A percentile compares a stretch with the other conserved stretches of the same genome.
These are phyloP conservation scores for Chaetomiaceae sp. DNA, from an alignment of 2,329 filamentous ascomycete genomes.

Conservation along the genomic window DNA sequence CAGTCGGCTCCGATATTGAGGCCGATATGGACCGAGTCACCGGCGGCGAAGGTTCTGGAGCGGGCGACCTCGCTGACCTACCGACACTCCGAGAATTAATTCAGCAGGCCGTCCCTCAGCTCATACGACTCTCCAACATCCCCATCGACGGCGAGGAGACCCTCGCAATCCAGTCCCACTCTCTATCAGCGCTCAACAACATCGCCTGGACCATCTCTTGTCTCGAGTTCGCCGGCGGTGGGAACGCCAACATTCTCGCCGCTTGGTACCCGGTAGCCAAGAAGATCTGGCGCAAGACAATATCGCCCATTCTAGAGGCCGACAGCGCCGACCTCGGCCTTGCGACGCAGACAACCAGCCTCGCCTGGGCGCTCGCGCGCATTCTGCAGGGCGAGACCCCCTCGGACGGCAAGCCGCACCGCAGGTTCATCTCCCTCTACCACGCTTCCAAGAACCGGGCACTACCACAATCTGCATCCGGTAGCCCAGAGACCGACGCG, in stretches of 20 bases:
- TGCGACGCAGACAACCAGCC: conserved; percentile 56
- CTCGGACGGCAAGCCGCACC: conserved; percentile 48
- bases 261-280: conserved; percentile 50
- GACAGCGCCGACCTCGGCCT: conserved; percentile 57
- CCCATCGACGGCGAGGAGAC: conserved; percentile 36
- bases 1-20: conserved; percentile 43
- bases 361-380: conserved; percentile 60
- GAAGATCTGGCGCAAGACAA: conserved; percentile 51
- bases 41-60: conserved; percentile 39
- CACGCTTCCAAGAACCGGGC: conserved; percentile 46
- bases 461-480: conserved; percentile 22
- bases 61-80: conserved; percentile 42
- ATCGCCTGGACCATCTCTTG: conserved; percentile 60
- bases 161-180: conserved; percentile 43
- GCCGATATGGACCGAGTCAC: conserved; percentile 62
- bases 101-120: conserved; percentile 40
- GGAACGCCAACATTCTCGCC: conserved; percentile 45
- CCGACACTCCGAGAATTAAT: conserved; percentile 47
- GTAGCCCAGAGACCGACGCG: conserved; percentile 14
- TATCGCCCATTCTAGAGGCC: conserved; percentile 51
- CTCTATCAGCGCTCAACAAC: conserved; percentile 59
- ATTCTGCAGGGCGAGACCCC: conserved; percentile 45
- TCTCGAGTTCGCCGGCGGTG: conserved; percentile 51
- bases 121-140: conserved; percentile 42
- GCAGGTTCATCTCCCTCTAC: conserved; percentile 60